Evolutionary conservation across 805 yeast species (phyloP).

Genomic region (Saccharomycopsis olivae): DNA sequence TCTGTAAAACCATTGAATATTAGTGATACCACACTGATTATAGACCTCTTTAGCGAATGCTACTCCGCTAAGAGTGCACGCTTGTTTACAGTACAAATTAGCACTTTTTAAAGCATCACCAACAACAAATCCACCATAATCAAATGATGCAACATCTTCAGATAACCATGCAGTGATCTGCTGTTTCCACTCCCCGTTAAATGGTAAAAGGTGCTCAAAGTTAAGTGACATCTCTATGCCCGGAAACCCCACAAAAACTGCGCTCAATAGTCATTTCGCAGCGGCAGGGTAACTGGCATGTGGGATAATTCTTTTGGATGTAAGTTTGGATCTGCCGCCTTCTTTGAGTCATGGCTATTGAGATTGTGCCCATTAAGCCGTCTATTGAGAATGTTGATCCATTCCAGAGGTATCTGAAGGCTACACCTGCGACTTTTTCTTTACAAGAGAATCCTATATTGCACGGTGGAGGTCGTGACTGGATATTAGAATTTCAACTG

Average conservation of each 20-base stretch:
- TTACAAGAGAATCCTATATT: constrained; percentile 18
- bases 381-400: constrained; percentile 18
- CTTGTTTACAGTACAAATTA: constrained; percentile 68
- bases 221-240: constrained; percentile 11
- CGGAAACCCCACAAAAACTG: too few species aligned
- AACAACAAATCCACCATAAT: constrained; percentile 92
- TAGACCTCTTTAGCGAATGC: constrained; percentile 87
- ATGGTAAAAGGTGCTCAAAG: constrained; percentile 51
- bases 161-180: constrained; percentile 64
- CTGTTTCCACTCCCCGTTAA: constrained; percentile 71
- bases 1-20: constrained; percentile 56
- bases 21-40: constrained; percentile 53
- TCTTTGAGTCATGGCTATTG: too few species aligned
- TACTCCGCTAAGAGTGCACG: constrained; percentile 73
- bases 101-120: constrained; percentile 67
- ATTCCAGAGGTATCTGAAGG: constrained; percentile 6
- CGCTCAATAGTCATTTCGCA: too few species aligned
- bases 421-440: constrained; percentile 12
- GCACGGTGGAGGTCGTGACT: constrained; percentile 17
- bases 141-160: constrained; percentile 91
- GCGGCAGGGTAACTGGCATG: constrained; percentile 25
- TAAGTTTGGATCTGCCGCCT: too few species aligned
- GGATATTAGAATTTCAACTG: constrained; percentile 5
- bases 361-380: too few species aligned
- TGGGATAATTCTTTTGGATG: too few species aligned